phyloP scores from a whole-genome alignment of 441 rosid genomes.

The Euphorbia schlechtendalii region DNA sequence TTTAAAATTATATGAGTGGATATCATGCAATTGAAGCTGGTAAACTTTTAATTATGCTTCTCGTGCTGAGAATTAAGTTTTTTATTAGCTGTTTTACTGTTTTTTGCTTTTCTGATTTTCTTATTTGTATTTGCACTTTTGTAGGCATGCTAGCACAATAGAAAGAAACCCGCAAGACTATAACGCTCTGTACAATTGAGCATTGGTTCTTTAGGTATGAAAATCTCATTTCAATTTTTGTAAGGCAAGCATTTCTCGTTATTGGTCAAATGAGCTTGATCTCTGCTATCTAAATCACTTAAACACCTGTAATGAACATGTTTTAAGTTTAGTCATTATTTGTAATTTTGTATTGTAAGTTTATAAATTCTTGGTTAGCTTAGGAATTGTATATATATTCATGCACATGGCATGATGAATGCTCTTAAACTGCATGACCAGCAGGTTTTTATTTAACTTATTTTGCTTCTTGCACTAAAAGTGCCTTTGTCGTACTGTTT shows the following conservation, averaged over 20 bases:
- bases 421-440: neutral
- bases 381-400: neutral
- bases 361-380: neutral
- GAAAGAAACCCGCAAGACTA: conserved; percentile 93
- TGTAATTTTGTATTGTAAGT: neutral
- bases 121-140: conserved; percentile 21
- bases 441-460: too few relatives aligned
- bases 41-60: neutral
- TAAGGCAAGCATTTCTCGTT: neutral
- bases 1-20: neutral
- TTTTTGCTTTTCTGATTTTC: conserved; percentile 3
- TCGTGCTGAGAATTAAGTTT: conserved; percentile 6
- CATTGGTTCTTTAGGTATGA: conserved; percentile 93
- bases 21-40: neutral
- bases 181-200: conserved; percentile 97
- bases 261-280: neutral
- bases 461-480: neutral
- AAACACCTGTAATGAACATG: neutral
- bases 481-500: neutral
- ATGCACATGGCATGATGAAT: neutral
- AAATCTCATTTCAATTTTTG: neutral
- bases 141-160: conserved; percentile 84
- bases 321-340: neutral
- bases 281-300: neutral
- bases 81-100: conserved; percentile 5